Conservation (phyloP, 2,329 filamentous ascomycete species). For the Penicillium sp. region DNA sequence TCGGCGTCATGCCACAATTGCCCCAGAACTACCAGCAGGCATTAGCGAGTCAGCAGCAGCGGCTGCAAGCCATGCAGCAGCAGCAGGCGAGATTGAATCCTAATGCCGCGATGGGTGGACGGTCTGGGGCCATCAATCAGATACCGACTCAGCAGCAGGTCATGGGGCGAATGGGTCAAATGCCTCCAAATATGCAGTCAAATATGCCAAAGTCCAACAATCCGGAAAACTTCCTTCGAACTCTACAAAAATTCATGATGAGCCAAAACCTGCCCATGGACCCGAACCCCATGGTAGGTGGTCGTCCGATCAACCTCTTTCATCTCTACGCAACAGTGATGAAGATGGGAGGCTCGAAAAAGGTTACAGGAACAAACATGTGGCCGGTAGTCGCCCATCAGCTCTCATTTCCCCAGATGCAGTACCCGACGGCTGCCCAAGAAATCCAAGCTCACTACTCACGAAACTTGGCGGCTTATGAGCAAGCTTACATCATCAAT, state of each 20-base stretch:
- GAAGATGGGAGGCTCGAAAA: slow-evolving; percentile 72
- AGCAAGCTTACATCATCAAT: slow-evolving; percentile 49
- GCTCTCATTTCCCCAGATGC: slow-evolving; percentile 57
- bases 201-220: slow-evolving; percentile 41
- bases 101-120: slow-evolving; percentile 36
- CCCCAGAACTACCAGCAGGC: slow-evolving; percentile 53
- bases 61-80: slow-evolving; percentile 79
- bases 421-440: slow-evolving; percentile 62
- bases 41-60: slow-evolving; percentile 66
- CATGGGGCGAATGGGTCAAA: slow-evolving; percentile 49
- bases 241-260: slow-evolving; percentile 72
- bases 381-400: slow-evolving; percentile 71
- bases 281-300: slow-evolving; percentile 66
- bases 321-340: slow-evolving; percentile 73
- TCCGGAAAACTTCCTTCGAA: slow-evolving; percentile 70
- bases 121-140: slow-evolving; percentile 38
- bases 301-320: slow-evolving; percentile 69
- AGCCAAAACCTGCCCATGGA: slow-evolving; percentile 71
- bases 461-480: slow-evolving; percentile 70
- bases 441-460: slow-evolving; percentile 72
- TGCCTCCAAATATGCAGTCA: slow-evolving; percentile 46
- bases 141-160: slow-evolving; percentile 42
- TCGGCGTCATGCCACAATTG: slow-evolving; percentile 44
- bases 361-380: slow-evolving; percentile 63
- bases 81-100: slow-evolving; percentile 63